Evolutionary conservation across 2,329 filamentous ascomycete species (phyloP).

Genomic region (Colletotrichum caudatum): DNA sequence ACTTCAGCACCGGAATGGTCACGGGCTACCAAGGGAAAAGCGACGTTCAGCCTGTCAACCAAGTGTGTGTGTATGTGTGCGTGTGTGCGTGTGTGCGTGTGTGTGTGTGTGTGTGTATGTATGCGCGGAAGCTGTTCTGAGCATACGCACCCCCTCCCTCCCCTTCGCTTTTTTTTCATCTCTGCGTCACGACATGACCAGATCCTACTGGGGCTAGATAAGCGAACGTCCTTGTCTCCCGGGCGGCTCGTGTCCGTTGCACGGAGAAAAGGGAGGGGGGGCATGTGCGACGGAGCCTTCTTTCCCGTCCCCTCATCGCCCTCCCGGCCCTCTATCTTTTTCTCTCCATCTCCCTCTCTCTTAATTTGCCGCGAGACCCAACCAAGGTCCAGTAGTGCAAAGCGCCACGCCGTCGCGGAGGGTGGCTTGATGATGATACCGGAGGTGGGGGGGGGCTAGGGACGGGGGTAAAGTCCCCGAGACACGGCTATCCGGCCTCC

Average conservation of each 20-base stretch:
- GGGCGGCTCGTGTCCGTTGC: constrained; percentile 21
- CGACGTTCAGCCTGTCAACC: not conserved
- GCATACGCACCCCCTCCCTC: not conserved
- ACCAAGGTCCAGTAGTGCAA: not conserved
- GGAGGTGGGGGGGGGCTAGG: not conserved
- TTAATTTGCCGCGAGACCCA: not conserved
- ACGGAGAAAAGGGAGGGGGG: constrained; percentile 10
- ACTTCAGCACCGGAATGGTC: not conserved
- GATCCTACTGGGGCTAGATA: constrained; percentile 36
- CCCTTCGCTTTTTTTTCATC: not conserved
- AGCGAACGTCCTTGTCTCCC: constrained; percentile 19
- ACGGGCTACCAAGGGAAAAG: too few relatives aligned
- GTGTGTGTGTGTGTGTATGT: not conserved
- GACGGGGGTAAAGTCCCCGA: not conserved
- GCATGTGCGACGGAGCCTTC: constrained; percentile 34
- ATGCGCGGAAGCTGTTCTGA: not conserved
- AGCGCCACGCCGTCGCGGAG: not conserved
- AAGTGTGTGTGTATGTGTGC: too few relatives aligned
- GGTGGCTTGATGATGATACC: not conserved
- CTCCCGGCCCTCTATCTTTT: not conserved
- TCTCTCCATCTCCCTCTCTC: not conserved
- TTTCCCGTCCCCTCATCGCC: not conserved
- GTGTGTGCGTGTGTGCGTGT: too few relatives aligned
- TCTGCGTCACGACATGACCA: constrained; percentile 24
- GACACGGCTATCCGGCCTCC: not conserved